Evolutionary conservation across 2,329 filamentous ascomycete species (phyloP), one percentile per base, ranked within the genome.

Genomic region (Diaporthe citri): DNA sequence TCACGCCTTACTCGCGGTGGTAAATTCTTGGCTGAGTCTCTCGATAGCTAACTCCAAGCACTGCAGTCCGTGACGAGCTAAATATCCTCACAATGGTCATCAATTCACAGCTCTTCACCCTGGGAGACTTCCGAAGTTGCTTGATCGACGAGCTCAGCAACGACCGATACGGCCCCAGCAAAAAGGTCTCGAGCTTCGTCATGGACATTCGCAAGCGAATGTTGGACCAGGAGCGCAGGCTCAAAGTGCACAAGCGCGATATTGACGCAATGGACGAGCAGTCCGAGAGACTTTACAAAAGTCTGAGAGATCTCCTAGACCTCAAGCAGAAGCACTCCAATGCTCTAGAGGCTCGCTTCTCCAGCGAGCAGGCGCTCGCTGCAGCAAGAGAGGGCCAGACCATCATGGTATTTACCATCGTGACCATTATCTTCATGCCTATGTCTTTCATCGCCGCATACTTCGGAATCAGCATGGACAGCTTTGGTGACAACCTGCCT

Each of bases 251-350:
- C 67, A 82, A 89, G 62, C 88, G 89, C 75, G 91, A 93, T 75
- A 86, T 93, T n/a, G 86, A 88, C 46, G 86, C 90, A 22, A 93
- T 93, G 91, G 88, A 91, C 78, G 87, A 88, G 69, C 91, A 92
- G 80, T 90, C 91, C 0, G 86, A 88, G 74, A 86, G 88, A 31
- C 89, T 92, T 76, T 92, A 92, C 79, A 83, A 87, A 57, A 89
- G 87, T 74, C 87, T 93, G 59, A 91, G 89, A 0, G 89, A 93
- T 77, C 83, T 93, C 7, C 87, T 93, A 0, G 91, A 93, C 77
- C 86, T 93, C 1, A 93, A 93, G 79, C 91, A 93, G 78, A 93
- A 93, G 80, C 91, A 93, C 74, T 91, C 90, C 77, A 93, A 93
- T 81, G 90, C 90, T 0, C 89, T 92, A 62, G 91, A 93, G 79